Evolutionary conservation across 495 filamentous ascomycete genomes (phyloP).

Genomic region (Hypoxylon cercidicola): DNA sequence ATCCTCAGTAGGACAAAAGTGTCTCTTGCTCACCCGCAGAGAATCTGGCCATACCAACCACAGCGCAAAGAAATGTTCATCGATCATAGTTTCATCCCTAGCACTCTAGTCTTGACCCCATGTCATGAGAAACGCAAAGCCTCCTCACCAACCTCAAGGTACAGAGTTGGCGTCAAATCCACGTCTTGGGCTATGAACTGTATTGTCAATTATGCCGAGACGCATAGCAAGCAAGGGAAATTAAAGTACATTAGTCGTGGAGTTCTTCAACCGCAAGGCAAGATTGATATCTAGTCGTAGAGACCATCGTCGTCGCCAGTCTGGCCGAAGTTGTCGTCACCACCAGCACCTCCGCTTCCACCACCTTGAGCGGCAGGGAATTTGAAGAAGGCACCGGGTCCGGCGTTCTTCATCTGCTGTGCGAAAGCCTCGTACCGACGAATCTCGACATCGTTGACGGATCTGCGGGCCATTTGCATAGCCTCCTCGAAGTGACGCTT

Average conservation of each 20-base stretch:
- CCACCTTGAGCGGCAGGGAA: slow-evolving; percentile 74
- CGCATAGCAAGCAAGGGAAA: slow-evolving; percentile 22
- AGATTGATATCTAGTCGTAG: slow-evolving; percentile 63
- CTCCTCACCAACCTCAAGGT: slow-evolving; percentile 18
- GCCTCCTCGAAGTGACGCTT: slow-evolving; percentile 98
- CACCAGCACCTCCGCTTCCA: slow-evolving; percentile 62
- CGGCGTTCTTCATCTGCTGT: slow-evolving; percentile 97
- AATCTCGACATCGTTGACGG: slow-evolving; percentile 96
- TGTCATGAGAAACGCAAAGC: slow-evolving; percentile 35
- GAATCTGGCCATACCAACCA: slow-evolving; percentile 17
- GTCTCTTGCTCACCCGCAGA: slow-evolving; percentile 11
- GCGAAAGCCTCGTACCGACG: slow-evolving; percentile 98
- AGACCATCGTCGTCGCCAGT: slow-evolving; percentile 90
- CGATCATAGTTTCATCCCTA: slow-evolving; percentile 7
- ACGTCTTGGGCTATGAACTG: slow-evolving; percentile 5
- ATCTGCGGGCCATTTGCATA: slow-evolving; percentile 91
- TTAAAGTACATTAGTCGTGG: slow-evolving; percentile 38
- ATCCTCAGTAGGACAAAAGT: slow-evolving; percentile 13
- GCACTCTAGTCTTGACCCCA: slow-evolving; percentile 11
- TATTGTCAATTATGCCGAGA: slow-evolving; percentile 27
- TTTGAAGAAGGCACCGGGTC: slow-evolving; percentile 95
- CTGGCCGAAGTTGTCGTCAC: slow-evolving; percentile 69
- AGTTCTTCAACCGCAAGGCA: slow-evolving; percentile 5
- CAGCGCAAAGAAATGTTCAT: slow-evolving; percentile 30
- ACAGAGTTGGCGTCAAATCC: slow-evolving; percentile 10